These are phyloP conservation scores for Monosporascus sp. DNA, from an alignment of 2,329 filamentous ascomycete genomes.

Conservation along the genomic window DNA sequence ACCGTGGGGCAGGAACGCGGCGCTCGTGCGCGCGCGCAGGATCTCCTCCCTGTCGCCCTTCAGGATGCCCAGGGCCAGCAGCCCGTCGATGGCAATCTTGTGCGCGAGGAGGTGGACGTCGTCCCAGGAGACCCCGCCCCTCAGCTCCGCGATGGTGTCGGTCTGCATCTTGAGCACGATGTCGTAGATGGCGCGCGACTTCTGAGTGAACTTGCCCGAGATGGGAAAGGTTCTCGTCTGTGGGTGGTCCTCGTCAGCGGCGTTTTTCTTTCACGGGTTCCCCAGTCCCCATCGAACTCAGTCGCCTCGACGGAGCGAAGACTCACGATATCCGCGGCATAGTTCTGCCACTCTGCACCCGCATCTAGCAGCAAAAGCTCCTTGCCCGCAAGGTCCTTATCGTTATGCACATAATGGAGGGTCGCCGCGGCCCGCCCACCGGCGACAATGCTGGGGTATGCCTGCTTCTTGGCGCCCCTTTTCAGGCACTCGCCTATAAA, in stretches of 20 bases:
- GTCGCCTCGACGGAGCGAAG: too few species aligned
- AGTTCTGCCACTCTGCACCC: slow-evolving; percentile 69
- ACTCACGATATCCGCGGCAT: slow-evolving; percentile 61
- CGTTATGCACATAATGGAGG: slow-evolving; percentile 81
- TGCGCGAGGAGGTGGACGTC: slow-evolving; percentile 77
- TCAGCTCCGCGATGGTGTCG: slow-evolving; percentile 66
- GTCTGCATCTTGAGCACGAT: slow-evolving; percentile 85
- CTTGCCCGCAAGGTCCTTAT: slow-evolving; percentile 63
- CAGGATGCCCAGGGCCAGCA: slow-evolving; percentile 71
- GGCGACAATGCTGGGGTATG: slow-evolving; percentile 83
- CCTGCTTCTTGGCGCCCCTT: slow-evolving; percentile 72
- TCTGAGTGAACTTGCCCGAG: slow-evolving; percentile 60
- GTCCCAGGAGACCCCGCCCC: slow-evolving; percentile 72
- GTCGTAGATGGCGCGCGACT: slow-evolving; percentile 71
- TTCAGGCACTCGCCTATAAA: slow-evolving; percentile 75
- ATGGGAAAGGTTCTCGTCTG: slow-evolving; percentile 87
- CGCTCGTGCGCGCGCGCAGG: slow-evolving; percentile 70
- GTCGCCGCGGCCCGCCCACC: slow-evolving; percentile 75
- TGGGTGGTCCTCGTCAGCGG: background rate
- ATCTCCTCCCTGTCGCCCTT: slow-evolving; percentile 65
- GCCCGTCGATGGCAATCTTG: slow-evolving; percentile 72
- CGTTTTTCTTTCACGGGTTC: too few species aligned
- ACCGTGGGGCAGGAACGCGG: slow-evolving; percentile 88
- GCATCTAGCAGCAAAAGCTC: slow-evolving; percentile 80
- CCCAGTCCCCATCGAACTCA: too few species aligned